A percentile compares a stretch with the other conserved stretches of the same genome.
phyloP scores from a whole-genome alignment of 805 yeast species.

The Nakazawaea wyomingensis region DNA sequence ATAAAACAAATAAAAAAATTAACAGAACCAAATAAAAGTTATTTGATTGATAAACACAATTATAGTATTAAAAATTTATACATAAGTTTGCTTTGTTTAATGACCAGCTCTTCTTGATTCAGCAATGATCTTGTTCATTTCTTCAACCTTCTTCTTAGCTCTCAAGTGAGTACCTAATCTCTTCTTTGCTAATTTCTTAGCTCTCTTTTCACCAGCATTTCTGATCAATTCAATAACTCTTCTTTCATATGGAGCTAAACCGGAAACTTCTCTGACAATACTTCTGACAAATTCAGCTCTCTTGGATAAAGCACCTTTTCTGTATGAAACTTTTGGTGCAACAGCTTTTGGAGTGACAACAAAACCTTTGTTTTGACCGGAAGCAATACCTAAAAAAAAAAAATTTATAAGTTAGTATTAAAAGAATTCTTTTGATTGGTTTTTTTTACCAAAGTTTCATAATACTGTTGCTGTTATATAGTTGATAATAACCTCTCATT shows the following conservation, averaged over 20 bases:
- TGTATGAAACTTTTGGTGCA: slow-evolving; percentile 86
- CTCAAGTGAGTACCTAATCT: slow-evolving; percentile 99
- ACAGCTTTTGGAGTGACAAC: slow-evolving; percentile 81
- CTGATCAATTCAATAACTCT: slow-evolving; percentile 98
- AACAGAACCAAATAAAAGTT: neutral
- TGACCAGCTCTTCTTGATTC: slow-evolving; percentile 82
- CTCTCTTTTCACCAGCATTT: slow-evolving; percentile 99
- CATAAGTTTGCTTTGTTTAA: slow-evolving; percentile 30
- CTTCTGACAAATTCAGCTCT: slow-evolving; percentile 95
- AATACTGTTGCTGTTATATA: too few relatives aligned
- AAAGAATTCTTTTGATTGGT: too few relatives aligned
- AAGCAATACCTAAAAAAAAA: slow-evolving; percentile 68
- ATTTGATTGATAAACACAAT: neutral
- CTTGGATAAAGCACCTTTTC: slow-evolving; percentile 95
- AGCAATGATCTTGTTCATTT: slow-evolving; percentile 92
- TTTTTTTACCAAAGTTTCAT: too few relatives aligned
- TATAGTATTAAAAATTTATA: neutral
- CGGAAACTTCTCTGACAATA: slow-evolving; percentile 94
- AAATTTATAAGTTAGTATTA: neutral
- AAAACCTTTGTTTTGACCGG: slow-evolving; percentile 99
- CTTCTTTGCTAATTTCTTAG: slow-evolving; percentile 99
- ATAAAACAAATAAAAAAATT: too few relatives aligned
- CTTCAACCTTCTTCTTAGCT: slow-evolving; percentile 99
- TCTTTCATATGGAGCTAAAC: slow-evolving; percentile 99
- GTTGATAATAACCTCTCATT: too few relatives aligned